These are phyloP conservation scores for Mycosphaerelloides madeirae DNA, from an alignment of 2,329 filamentous ascomycete genomes.

Conservation along the genomic window DNA sequence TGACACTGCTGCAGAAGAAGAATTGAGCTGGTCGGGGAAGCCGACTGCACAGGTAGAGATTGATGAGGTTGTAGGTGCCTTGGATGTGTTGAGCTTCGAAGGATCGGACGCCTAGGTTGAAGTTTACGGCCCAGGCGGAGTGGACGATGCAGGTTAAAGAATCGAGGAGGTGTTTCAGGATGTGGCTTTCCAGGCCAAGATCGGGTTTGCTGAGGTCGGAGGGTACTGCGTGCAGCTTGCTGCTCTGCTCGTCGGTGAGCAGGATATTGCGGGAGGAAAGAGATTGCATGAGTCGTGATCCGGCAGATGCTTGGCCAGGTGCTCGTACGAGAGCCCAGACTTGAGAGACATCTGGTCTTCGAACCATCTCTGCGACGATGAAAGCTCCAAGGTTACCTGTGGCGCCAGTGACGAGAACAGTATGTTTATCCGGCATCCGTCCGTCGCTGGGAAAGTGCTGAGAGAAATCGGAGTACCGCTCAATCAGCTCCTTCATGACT, in stretches of 20 bases:
- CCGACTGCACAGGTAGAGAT: conserved; percentile 22
- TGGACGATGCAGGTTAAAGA: conserved; percentile 31
- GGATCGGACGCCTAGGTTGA: conserved; percentile 33
- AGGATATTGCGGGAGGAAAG: conserved; percentile 36
- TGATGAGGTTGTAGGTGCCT: conserved; percentile 28
- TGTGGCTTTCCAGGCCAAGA: conserved; percentile 23
- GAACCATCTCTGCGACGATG: conserved; percentile 41
- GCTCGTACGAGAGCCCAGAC: conserved; percentile 54
- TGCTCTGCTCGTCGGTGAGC: conserved; percentile 23
- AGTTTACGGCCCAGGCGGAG: conserved; percentile 38
- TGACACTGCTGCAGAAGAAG: conserved; percentile 38
- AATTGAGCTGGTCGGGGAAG: conserved; percentile 27
- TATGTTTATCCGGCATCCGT: conserved; percentile 13
- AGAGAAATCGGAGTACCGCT: conserved; percentile 40
- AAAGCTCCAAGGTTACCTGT: conserved; percentile 63
- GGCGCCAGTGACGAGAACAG: conserved; percentile 54
- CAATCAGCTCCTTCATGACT: conserved; percentile 45
- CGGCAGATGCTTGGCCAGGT: conserved; percentile 30
- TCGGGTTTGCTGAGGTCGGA: conserved; percentile 24
- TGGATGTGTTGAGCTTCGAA: conserved; percentile 31
- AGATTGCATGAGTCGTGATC: conserved; percentile 34
- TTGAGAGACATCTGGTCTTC: conserved; percentile 27
- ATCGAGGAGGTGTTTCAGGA: conserved; percentile 21
- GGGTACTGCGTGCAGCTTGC: conserved; percentile 22
- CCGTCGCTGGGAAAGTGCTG: conserved; percentile 18